Conservation (phyloP, 768 basidiomycete species). For the Termitomyces sp. region DNA sequence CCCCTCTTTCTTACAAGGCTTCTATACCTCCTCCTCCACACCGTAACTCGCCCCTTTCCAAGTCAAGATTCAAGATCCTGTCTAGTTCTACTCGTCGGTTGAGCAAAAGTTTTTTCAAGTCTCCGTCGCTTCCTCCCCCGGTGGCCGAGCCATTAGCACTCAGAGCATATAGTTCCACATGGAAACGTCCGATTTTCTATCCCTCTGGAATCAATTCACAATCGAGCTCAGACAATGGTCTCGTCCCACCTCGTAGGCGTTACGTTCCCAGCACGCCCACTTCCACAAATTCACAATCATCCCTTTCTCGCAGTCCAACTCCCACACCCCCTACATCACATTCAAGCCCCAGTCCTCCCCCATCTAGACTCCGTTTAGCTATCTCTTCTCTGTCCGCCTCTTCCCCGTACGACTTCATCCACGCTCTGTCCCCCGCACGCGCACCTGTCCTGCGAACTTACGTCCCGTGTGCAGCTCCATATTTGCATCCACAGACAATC, state of each 20-base stretch:
- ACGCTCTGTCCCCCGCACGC: constrained; percentile 56
- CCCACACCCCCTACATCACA: constrained; percentile 10
- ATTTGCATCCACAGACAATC: constrained; percentile 36
- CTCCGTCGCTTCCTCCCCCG: constrained; percentile 35
- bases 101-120: constrained; percentile 33
- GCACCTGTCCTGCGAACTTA: constrained; percentile 68
- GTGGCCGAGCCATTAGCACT: constrained; percentile 39
- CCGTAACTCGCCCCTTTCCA: constrained; percentile 1
- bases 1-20: constrained; percentile 52
- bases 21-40: constrained; percentile 11
- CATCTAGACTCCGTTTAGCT: constrained; percentile 3
- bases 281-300: constrained; percentile 10
- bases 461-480: constrained; percentile 58
- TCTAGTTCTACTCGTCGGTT: constrained; percentile 17
- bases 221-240: constrained; percentile 7
- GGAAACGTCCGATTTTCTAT: constrained; percentile 33
- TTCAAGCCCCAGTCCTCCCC: constrained; percentile 7
- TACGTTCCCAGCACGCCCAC: constrained; percentile 41
- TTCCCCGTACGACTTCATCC: constrained; percentile 55
- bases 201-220: constrained; percentile 2
- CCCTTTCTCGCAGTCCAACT: constrained; percentile 11
- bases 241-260: constrained; percentile 15
- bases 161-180: constrained; percentile 39
- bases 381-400: constrained; percentile 10
- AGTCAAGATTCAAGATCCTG: background rate